These are phyloP conservation scores for Haplosporangium gracile DNA, from an alignment of 192 early-diverging fungal species.

Conservation along the genomic window DNA sequence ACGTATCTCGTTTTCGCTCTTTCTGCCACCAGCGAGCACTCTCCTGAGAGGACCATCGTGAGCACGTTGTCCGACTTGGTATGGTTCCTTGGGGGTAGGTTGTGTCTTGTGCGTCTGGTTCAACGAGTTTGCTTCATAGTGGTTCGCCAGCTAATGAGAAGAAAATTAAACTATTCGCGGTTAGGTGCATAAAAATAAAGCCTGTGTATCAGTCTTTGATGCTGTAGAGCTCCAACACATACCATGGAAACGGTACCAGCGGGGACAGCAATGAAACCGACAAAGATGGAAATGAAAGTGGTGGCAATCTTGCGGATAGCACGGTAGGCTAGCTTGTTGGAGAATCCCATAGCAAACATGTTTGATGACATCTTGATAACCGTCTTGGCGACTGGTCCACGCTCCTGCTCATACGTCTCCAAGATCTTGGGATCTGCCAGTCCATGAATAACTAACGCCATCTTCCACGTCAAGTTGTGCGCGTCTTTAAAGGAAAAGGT, in stretches of 20 bases:
- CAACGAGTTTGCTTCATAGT: conserved; percentile 31
- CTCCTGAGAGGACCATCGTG: conserved; percentile 37
- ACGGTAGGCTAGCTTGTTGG: neutral
- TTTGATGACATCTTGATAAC: conserved; percentile 41
- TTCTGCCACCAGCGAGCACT: conserved; percentile 14
- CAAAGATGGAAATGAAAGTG: conserved; percentile 12
- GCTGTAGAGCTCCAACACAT: neutral
- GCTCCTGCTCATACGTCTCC: conserved; percentile 43
- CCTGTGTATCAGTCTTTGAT: no score
- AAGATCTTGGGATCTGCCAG: conserved; percentile 10
- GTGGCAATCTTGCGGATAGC: conserved; percentile 18
- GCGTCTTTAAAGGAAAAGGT: conserved; percentile 46
- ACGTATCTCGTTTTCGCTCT: neutral
- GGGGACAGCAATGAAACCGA: conserved; percentile 29
- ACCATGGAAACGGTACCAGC: conserved; percentile 45
- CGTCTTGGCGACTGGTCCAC: conserved; percentile 31
- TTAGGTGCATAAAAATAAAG: neutral
- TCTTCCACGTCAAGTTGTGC: conserved; percentile 62
- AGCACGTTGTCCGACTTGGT: conserved; percentile 47
- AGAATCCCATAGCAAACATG: conserved; percentile 48
- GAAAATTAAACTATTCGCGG: neutral
- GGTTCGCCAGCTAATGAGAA: conserved; percentile 21
- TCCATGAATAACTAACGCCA: conserved; percentile 50
- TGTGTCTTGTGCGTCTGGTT: conserved; percentile 42
- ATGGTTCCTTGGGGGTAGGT: conserved; percentile 2